phyloP scores from a whole-genome alignment of 441 rosid species.

The Breynia disticha region DNA sequence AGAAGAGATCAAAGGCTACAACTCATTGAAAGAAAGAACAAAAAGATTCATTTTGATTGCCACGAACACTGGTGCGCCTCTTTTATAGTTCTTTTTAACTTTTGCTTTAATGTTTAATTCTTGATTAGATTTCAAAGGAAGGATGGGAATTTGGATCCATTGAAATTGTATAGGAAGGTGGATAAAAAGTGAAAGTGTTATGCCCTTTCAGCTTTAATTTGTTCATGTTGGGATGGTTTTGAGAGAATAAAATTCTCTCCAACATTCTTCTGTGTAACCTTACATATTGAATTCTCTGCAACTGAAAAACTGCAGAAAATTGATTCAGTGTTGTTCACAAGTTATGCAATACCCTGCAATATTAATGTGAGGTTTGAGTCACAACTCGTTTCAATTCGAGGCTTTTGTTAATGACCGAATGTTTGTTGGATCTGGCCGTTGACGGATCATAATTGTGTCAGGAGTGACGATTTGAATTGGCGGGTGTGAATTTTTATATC shows the following conservation, averaged over 20 bases:
- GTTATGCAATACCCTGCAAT: too few species aligned
- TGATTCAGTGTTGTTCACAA: slow-evolving; percentile 15
- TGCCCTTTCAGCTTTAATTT: slow-evolving; percentile 15
- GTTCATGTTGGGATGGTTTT: slow-evolving; percentile 22
- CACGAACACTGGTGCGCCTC: slow-evolving; percentile 31
- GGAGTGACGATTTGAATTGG: too few species aligned
- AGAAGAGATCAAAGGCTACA: slow-evolving; percentile 83
- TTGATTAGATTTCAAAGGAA: slow-evolving; percentile 20
- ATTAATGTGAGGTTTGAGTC: too few species aligned
- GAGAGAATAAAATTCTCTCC: slow-evolving; percentile 32
- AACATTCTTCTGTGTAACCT: slow-evolving; percentile 25
- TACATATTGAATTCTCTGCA: slow-evolving; percentile 15
- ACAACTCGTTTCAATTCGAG: too few species aligned
- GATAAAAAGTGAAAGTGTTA: slow-evolving; percentile 19
- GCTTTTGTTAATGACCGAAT: too few species aligned
- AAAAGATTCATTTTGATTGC: slow-evolving; percentile 31
- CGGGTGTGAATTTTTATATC: too few species aligned
- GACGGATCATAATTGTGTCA: too few species aligned
- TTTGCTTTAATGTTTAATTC: slow-evolving; percentile 15
- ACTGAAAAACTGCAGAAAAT: slow-evolving; percentile 15
- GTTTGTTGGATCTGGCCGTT: too few species aligned
- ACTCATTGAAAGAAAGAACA: slow-evolving; percentile 29
- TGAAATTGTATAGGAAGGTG: slow-evolving; percentile 44
- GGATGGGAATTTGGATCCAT: slow-evolving; percentile 28
- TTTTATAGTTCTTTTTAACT: slow-evolving; percentile 17